Percentiles rank a stretch among this genome's conserved stretches.
Conservation (phyloP, 768 basidiomycete genomes). For the Suillus ampliporus region DNA sequence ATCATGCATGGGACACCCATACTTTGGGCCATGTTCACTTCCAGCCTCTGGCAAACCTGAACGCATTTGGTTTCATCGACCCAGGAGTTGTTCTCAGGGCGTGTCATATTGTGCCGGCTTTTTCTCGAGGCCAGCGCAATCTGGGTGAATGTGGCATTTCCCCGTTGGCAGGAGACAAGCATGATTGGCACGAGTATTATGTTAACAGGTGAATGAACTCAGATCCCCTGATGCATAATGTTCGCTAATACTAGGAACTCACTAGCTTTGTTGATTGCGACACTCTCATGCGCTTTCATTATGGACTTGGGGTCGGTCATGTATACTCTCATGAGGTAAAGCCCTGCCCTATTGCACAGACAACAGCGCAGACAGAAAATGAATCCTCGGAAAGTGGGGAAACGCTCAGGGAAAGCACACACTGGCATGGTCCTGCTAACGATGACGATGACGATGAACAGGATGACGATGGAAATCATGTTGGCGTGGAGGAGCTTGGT, state of each 20-base stretch:
- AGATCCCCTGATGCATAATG: neutral
- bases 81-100: constrained; percentile 12
- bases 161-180: neutral
- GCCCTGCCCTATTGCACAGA: no score
- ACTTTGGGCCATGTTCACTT: no score
- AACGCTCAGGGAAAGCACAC: no score
- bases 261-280: constrained; percentile 13
- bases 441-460: no score
- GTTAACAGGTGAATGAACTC: constrained; percentile 11
- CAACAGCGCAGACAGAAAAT: no score
- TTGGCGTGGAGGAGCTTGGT: no score
- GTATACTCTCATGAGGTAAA: neutral
- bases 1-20: no score
- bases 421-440: no score
- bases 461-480: no score
- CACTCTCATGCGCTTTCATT: constrained; percentile 11
- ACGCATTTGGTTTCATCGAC: neutral
- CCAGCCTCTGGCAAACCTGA: no score
- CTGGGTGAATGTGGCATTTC: neutral
- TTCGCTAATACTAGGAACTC: no score
- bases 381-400: no score
- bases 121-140: neutral
- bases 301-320: constrained; percentile 11
- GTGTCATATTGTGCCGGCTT: constrained; percentile 17
- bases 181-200: constrained; percentile 15